Conservation (phyloP, 805 yeast species). For the Kluyveromyces wickerhamii region DNA sequence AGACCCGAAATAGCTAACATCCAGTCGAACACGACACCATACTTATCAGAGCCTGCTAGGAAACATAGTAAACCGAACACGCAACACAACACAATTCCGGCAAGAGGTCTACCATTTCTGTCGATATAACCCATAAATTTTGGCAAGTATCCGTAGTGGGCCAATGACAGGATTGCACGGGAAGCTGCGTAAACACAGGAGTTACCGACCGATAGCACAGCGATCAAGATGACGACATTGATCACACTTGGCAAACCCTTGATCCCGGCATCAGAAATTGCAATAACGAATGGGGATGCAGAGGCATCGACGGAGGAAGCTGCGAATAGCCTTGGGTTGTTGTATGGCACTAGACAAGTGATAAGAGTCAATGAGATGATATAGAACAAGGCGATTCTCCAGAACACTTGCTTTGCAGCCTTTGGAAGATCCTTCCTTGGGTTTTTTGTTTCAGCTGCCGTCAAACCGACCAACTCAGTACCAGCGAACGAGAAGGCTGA, state of each 20-base stretch:
- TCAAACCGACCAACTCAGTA: constrained; percentile 43
- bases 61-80: constrained; percentile 51
- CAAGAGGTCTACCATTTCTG: constrained; percentile 58
- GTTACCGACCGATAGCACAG: constrained; percentile 65
- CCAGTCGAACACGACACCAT: constrained; percentile 55
- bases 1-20: constrained; percentile 54
- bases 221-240: constrained; percentile 58
- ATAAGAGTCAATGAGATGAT: constrained; percentile 36
- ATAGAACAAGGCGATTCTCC: constrained; percentile 46
- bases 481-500: constrained; percentile 50
- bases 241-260: constrained; percentile 54
- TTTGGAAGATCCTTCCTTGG: constrained; percentile 42
- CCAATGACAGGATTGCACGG: constrained; percentile 54
- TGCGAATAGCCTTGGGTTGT: constrained; percentile 37
- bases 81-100: constrained; percentile 43
- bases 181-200: constrained; percentile 62
- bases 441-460: constrained; percentile 41
- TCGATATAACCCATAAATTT: constrained; percentile 50
- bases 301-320: constrained; percentile 46
- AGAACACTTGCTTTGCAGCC: constrained; percentile 47
- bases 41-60: constrained; percentile 43
- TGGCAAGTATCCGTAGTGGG: constrained; percentile 58
- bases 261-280: constrained; percentile 55
- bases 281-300: constrained; percentile 74
- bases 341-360: constrained; percentile 41